Evolutionary conservation across 2,329 filamentous ascomycete species (phyloP), one percentile per base, ranked within the genome.

Genomic region (Simplicillium sp.): DNA sequence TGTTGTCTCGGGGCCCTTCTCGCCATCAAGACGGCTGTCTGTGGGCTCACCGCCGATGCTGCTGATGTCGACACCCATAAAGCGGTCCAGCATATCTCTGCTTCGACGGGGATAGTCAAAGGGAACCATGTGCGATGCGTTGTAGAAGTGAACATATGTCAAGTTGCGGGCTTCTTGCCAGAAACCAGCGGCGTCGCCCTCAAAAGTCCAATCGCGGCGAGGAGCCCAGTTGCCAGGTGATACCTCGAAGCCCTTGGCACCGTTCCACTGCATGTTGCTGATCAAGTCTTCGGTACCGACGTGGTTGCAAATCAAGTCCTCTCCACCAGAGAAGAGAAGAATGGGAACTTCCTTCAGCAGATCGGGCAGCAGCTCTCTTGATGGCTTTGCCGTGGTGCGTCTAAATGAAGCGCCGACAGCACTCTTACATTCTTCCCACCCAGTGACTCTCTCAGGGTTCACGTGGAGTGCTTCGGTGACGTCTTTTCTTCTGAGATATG

Each of bases 251-350:
- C 92, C 94, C 50, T 84, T 90, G 42, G 81, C 90, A 39, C 84
- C 88, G 51, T 88, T 92, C 87, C 89, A 98, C 50, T 82, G 68
- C 77, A 98, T 80, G 54, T 87, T 89, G 59, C 83, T 80, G 55
- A 98, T 95, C 50, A 98, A 62, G 20, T 84, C 77, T 58, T 98
- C 92, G 0, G 92, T 98, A 44, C 92, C 92, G 25, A 96, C 66
- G 57, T 98, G 88, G 60, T 98, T 98, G 74, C 92, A 98, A 52
- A 98, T 97, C 17, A 97, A 68, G 59, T 98, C 92, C 53, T 94
- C 80, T 45, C 89, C 85, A 39, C 92, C 92, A 3, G 88, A 96
- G 66, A 97, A 98, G 15, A 98, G 76, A 1, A 95, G 66, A 33
- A 94, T 73, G 2, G 84, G 82, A 9, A 97, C 65, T 43, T 92